Evolutionary conservation across 495 filamentous ascomycete genomes (phyloP), one percentile per base, ranked within the genome.

Genomic region (Aspergillus homomorphus): DNA sequence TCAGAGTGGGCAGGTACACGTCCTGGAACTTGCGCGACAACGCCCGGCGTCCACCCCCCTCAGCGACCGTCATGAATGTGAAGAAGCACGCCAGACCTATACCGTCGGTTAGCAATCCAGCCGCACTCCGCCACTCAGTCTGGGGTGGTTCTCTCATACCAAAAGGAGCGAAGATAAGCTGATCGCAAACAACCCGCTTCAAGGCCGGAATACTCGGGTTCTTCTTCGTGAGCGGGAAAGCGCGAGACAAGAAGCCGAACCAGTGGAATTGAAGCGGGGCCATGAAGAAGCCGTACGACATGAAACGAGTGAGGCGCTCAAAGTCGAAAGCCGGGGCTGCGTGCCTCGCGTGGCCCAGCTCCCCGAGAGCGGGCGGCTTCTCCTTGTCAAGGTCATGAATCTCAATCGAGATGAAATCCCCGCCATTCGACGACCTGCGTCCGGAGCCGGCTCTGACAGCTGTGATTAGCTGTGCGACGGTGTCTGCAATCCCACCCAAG

Each of bases 221-320:
- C 14, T 73, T 79, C 77, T 91, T 91, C 30, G 87, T 89, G 62
- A 97, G 84, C 28, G 95, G 94, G 65, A 98, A 98, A 1, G 82
- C 79, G 56, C 77, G 75, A n/a, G 87, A 88, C 52, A 99, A 80
- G 69, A 96, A 91, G 44, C 84, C 81, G 69, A 96, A 98, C 95
- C 95, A 99, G 66, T 89, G 88, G 75, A 95, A 96, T 71, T 97
- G 92, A n/a, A 98, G 62, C 7, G 94, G 95, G 12, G 95, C 91
- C 87, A 98, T 95, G 64, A 88, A 80, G 77, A 97, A 98, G 61
- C 92, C 92, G 69, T 96, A 99, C 0, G 88, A 85, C 88, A 96
- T 96, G 78, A 99, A 99, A 24, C 95, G 76, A 6, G 89, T 91
- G 60, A 97, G 73, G 38, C 95, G 84, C 72, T 96, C 92, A 66